Evolutionary conservation across 176 grass and related monocot species (phyloP).

Genomic region (Triticum turgidum): DNA sequence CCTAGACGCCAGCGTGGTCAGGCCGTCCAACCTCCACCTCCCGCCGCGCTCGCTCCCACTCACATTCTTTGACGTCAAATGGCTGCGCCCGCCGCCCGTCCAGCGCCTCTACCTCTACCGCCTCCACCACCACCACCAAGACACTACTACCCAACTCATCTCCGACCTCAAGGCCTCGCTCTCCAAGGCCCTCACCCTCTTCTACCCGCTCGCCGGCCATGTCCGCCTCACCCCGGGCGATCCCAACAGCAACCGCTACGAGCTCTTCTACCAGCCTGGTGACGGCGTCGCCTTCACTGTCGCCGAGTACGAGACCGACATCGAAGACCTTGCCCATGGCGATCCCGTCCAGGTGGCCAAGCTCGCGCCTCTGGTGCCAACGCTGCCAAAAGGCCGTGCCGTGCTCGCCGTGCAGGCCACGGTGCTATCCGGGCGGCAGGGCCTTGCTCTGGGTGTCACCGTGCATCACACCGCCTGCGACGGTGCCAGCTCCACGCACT

Average conservation of each 20-base stretch:
- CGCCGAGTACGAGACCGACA: background rate
- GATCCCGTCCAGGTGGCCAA: background rate
- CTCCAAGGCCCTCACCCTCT: background rate
- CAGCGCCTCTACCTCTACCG: slow-evolving; percentile 15
- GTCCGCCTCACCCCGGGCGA: background rate
- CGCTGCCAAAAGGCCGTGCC: background rate
- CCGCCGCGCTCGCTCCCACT: background rate
- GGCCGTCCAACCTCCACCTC: background rate
- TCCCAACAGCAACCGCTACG: background rate
- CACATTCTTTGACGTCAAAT: slow-evolving; percentile 23
- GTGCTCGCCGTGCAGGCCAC: slow-evolving; percentile 25
- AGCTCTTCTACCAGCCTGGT: background rate
- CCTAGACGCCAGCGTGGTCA: background rate
- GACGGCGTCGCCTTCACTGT: background rate
- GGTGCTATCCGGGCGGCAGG: background rate
- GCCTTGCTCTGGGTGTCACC: background rate
- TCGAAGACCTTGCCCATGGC: background rate
- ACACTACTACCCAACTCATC: background rate
- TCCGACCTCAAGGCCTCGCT: background rate
- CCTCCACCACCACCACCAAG: background rate
- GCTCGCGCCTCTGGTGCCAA: slow-evolving; percentile 4
- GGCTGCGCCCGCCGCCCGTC: background rate
- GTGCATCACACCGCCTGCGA: slow-evolving; percentile 5
- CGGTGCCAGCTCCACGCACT: background rate
- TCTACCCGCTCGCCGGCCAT: slow-evolving; percentile 7